A percentile compares a stretch with the other conserved stretches of the same genome.
These are phyloP conservation scores for Dimargaris verticillata DNA, from an alignment of 192 early-diverging fungal species.

Conservation along the genomic window DNA sequence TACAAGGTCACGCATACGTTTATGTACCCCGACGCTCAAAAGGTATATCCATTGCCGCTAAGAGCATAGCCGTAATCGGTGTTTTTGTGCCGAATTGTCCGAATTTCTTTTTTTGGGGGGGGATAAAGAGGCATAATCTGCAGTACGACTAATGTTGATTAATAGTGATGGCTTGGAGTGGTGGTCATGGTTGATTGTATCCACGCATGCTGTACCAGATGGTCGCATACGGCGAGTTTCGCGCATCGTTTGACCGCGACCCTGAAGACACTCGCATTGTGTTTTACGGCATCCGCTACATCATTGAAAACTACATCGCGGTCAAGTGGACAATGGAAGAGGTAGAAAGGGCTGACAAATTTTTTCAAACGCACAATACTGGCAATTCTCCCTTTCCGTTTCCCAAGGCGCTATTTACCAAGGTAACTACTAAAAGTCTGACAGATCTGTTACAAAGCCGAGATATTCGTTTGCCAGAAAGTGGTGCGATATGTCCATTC, in stretches of 20 bases:
- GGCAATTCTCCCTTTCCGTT: conserved; percentile 51
- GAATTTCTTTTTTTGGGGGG: no score
- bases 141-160: no score
- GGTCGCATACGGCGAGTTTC: conserved; percentile 74
- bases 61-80: no score
- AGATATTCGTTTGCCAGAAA: no score
- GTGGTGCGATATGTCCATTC: no score
- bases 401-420: conserved; percentile 57
- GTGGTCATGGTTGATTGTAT: no score
- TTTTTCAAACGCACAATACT: conserved; percentile 61
- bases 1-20: conserved; percentile 68
- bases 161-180: no score
- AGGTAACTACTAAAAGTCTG: conserved; percentile 11
- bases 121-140: no score
- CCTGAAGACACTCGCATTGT: conserved; percentile 53
- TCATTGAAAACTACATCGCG: conserved; percentile 59
- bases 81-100: no score
- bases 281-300: conserved; percentile 72
- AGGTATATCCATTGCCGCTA: conserved; percentile 16
- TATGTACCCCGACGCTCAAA: conserved; percentile 53
- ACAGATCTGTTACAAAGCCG: no score
- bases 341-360: conserved; percentile 42
- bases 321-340: conserved; percentile 51
- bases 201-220: conserved; percentile 20
- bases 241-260: conserved; percentile 46